Evolutionary conservation across 164 flowering plant species (phyloP).

Genomic region (Stephania cephalantha): DNA sequence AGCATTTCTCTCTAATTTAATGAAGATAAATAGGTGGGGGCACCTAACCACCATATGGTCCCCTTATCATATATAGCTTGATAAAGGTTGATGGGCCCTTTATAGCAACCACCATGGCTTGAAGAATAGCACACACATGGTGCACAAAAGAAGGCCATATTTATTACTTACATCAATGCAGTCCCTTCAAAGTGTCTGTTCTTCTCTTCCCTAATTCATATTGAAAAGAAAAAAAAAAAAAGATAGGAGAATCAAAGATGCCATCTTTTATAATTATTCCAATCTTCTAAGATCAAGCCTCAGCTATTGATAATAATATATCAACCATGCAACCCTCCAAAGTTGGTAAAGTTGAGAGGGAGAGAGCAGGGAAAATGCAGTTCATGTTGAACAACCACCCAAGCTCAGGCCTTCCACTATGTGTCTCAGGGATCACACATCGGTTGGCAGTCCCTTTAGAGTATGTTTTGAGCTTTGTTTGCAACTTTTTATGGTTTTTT

Average conservation of each 20-base stretch:
- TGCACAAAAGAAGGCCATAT: neutral
- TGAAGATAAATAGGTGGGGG: neutral
- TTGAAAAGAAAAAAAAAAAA: no score
- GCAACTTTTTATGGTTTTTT: neutral
- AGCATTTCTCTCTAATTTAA: neutral
- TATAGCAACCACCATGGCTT: neutral
- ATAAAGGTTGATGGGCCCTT: neutral
- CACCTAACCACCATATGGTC: neutral
- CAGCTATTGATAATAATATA: neutral
- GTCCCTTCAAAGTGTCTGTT: neutral
- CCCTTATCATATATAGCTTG: neutral
- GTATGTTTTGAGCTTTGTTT: slow-evolving; percentile 19
- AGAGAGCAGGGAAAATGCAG: slow-evolving; percentile 19
- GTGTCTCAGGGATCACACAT: slow-evolving; percentile 36
- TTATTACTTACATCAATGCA: neutral
- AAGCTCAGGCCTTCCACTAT: slow-evolving; percentile 38
- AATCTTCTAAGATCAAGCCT: neutral
- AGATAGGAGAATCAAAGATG: neutral
- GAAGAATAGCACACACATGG: neutral
- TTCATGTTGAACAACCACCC: slow-evolving; percentile 21
- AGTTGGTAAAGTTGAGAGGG: neutral
- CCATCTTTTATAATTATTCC: no score
- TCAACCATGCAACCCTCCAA: neutral
- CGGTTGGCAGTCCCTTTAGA: slow-evolving; percentile 25
- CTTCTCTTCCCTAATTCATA: neutral